phyloP scores from a whole-genome alignment of 495 filamentous ascomycete species.

The Apiosordaria backusii region DNA sequence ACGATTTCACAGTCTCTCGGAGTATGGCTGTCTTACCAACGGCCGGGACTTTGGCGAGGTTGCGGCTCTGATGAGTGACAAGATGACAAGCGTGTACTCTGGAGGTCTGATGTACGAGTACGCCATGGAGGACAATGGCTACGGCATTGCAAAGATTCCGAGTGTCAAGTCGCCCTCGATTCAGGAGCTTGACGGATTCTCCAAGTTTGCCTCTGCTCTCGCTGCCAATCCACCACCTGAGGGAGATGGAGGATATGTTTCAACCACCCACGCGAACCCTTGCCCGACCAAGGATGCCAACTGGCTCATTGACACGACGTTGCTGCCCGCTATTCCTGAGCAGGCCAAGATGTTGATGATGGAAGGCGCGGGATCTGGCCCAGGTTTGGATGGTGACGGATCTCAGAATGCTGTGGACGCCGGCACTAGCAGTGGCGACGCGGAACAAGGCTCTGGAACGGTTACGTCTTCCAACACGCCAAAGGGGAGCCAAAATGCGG shows the following conservation, averaged over 20 bases:
- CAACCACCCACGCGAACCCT: slow-evolving; percentile 55
- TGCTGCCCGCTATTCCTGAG: slow-evolving; percentile 72
- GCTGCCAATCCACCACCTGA: slow-evolving; percentile 58
- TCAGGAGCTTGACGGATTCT: slow-evolving; percentile 57
- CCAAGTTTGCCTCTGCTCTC: slow-evolving; percentile 63
- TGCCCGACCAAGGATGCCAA: slow-evolving; percentile 67
- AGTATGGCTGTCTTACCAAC: slow-evolving; percentile 85
- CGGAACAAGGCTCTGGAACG: slow-evolving; percentile 58
- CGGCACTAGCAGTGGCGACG: slow-evolving; percentile 57
- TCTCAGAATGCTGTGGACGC: slow-evolving; percentile 63
- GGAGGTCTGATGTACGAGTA: slow-evolving; percentile 97
- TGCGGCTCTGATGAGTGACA: slow-evolving; percentile 66
- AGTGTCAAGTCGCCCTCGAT: slow-evolving; percentile 38
- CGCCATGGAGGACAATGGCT: slow-evolving; percentile 69
- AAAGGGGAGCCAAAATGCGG: slow-evolving; percentile 23
- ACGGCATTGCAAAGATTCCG: slow-evolving; percentile 69
- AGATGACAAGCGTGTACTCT: slow-evolving; percentile 93
- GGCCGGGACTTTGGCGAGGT: slow-evolving; percentile 80
- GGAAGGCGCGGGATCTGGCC: slow-evolving; percentile 67
- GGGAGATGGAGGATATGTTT: slow-evolving; percentile 75
- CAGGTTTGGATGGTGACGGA: slow-evolving; percentile 67
- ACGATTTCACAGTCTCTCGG: slow-evolving; percentile 59
- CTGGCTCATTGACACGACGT: slow-evolving; percentile 66
- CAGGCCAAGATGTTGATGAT: slow-evolving; percentile 62
- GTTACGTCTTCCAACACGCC: slow-evolving; percentile 35